Evolutionary conservation across 441 rosid species (phyloP).

Genomic region (Adansonia grandidieri): DNA sequence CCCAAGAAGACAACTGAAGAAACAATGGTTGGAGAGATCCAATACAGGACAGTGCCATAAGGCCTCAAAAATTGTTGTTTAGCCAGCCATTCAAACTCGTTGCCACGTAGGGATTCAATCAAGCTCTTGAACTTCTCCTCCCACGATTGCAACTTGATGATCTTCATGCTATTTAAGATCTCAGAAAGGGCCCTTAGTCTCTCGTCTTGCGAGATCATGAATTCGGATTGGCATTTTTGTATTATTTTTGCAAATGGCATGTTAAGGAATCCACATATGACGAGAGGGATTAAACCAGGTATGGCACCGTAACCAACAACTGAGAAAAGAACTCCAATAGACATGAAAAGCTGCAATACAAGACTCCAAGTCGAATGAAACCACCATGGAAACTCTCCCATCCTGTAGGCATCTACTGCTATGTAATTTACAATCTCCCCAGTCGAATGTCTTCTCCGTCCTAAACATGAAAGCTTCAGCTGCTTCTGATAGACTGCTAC

Average conservation of each 20-base stretch:
- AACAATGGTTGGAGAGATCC: constrained; percentile 80
- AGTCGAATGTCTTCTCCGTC: constrained; percentile 75
- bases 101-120: constrained; percentile 61
- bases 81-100: constrained; percentile 79
- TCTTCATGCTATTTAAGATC: constrained; percentile 81
- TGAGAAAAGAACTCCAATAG: constrained; percentile 57
- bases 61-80: constrained; percentile 59
- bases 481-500: constrained; percentile 79
- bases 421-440: constrained; percentile 88
- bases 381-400: constrained; percentile 96
- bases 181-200: constrained; percentile 78
- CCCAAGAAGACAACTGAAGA: constrained; percentile 77
- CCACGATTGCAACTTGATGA: constrained; percentile 93
- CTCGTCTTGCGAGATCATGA: constrained; percentile 83
- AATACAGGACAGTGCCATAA: constrained; percentile 58
- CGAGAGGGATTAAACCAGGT: constrained; percentile 69
- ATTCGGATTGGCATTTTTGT: constrained; percentile 68
- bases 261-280: constrained; percentile 66
- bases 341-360: constrained; percentile 67
- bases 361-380: constrained; percentile 71
- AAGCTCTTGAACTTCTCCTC: constrained; percentile 75
- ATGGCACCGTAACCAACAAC: constrained; percentile 82
- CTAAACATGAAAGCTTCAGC: constrained; percentile 73
- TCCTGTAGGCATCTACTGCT: constrained; percentile 80
- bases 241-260: constrained; percentile 77